Base-by-base conservation (phyloP, 2,329 filamentous ascomycete genomes). In the Aspergillus aculeatus region DNA sequence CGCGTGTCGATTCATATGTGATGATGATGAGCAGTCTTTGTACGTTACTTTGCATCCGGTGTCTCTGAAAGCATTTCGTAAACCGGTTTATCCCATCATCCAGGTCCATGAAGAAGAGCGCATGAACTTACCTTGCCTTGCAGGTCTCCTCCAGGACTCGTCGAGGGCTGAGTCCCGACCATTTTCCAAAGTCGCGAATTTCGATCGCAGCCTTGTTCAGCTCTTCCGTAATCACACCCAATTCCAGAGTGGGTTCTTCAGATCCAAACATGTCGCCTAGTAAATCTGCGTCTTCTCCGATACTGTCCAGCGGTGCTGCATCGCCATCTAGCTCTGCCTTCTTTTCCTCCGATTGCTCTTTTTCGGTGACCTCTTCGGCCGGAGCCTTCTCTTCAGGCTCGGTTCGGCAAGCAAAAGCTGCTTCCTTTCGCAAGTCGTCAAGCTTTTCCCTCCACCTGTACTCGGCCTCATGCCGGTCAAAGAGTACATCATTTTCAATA, bases 91-190 rank as follows among this genome's bases (percentile, higher is more conserved):
- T n/a, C 50, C 35, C 38, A 21, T 24, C 11, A 48, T 14, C 32
- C 19, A 57, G 48, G 16, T 16, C 26, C 49, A 32, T 16, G 9
- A 50, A 31, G 14, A 23, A 11, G 32, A 31, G 38, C 53, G 14
- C 26, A 35, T 56, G 41, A 62, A 55, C 61, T 65, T 69, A 89
- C 89, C 89, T 89, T 63, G 92, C 86, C 67, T 89, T 88, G 73
- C 93, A 96, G n/a, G 91, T 86, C 73, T 97, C 93, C 73, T 97
- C 92, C 12, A 98, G 78, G 29, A 91, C 83, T 64, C 89, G 84
- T 62, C 86, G 85, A 16, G 94, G 93, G 66, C 81, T 90, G 31
- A 96, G 77, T 7, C 94, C 93, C 14, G 85, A 84, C 80, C 87
- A 88, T 73, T 91, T 92, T 1, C 91, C 92, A 81, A 98, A 97